These are phyloP conservation scores for Lagerstroemia speciosa DNA, from an alignment of 345 rosid genomes.

Conservation along the genomic window DNA sequence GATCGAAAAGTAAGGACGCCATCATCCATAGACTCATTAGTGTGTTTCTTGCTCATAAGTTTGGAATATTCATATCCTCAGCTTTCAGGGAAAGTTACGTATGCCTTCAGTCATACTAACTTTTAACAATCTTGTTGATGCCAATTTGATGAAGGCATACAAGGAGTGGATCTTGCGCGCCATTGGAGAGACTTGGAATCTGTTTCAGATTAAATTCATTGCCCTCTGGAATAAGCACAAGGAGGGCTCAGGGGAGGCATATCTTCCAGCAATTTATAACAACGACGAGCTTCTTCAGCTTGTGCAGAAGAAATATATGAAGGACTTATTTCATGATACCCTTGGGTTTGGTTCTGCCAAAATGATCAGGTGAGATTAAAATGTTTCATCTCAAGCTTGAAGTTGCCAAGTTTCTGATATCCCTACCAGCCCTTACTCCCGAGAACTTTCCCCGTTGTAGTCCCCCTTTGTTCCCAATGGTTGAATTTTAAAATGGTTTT, in stretches of 20 bases:
- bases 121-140: neutral
- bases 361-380: slow-evolving; percentile 68
- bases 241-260: slow-evolving; percentile 83
- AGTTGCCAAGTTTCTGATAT: neutral
- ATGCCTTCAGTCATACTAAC: neutral
- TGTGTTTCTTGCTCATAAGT: neutral
- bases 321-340: slow-evolving; percentile 63
- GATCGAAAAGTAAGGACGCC: slow-evolving; percentile 47
- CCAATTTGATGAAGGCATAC: slow-evolving; percentile 36
- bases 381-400: neutral
- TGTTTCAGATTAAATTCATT: slow-evolving; percentile 51
- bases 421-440: neutral
- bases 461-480: neutral
- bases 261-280: slow-evolving; percentile 68
- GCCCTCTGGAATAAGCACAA: slow-evolving; percentile 68
- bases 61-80: neutral
- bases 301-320: slow-evolving; percentile 51
- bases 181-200: slow-evolving; percentile 69
- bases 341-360: slow-evolving; percentile 96
- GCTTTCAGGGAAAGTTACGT: slow-evolving; percentile 28
- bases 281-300: slow-evolving; percentile 52
- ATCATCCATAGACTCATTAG: neutral
- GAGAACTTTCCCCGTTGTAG: neutral
- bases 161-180: slow-evolving; percentile 72
- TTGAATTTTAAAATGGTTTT: neutral